A percentile compares a stretch with the other conserved stretches of the same genome.
Evolutionary conservation across 768 basidiomycete genomes (phyloP).

Genomic region (Lyophyllum shimeji): DNA sequence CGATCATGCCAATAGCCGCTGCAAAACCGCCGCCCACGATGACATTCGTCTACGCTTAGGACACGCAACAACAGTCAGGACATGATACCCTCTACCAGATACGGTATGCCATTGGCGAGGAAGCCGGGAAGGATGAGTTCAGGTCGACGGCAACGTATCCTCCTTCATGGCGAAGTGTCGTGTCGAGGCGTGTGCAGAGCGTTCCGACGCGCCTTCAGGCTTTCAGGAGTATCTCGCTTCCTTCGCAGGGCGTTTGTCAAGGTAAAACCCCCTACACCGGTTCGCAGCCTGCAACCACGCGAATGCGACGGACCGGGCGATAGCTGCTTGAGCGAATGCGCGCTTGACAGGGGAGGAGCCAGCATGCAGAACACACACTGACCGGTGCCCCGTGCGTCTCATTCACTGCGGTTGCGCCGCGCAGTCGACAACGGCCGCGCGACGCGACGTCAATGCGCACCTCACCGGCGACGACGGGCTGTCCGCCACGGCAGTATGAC

Average conservation of each 20-base stretch:
- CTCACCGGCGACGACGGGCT: neutral
- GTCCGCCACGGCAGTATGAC: neutral
- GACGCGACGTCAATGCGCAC: neutral
- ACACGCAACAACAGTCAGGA: conserved; percentile 45
- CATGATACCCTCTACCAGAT: conserved; percentile 38
- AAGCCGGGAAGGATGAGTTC: conserved; percentile 48
- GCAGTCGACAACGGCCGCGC: too few species aligned
- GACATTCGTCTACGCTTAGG: too few species aligned
- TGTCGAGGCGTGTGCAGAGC: conserved; percentile 44
- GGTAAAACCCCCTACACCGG: too few species aligned
- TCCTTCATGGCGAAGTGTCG: conserved; percentile 57
- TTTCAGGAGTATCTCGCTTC: conserved; percentile 10
- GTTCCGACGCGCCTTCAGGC: conserved; percentile 62
- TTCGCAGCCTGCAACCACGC: too few species aligned
- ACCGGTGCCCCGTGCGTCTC: neutral
- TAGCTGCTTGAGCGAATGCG: too few species aligned
- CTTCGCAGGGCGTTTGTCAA: too few species aligned
- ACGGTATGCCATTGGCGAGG: conserved; percentile 40
- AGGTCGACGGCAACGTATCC: conserved; percentile 53
- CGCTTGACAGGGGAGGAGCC: conserved; percentile 76
- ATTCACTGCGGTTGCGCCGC: too few species aligned
- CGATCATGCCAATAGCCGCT: too few species aligned
- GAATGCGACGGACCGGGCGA: too few species aligned
- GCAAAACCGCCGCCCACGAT: too few species aligned
- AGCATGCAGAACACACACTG: conserved; percentile 36